phyloP scores from a whole-genome alignment of 805 yeast species.

The Starmerella apis region DNA sequence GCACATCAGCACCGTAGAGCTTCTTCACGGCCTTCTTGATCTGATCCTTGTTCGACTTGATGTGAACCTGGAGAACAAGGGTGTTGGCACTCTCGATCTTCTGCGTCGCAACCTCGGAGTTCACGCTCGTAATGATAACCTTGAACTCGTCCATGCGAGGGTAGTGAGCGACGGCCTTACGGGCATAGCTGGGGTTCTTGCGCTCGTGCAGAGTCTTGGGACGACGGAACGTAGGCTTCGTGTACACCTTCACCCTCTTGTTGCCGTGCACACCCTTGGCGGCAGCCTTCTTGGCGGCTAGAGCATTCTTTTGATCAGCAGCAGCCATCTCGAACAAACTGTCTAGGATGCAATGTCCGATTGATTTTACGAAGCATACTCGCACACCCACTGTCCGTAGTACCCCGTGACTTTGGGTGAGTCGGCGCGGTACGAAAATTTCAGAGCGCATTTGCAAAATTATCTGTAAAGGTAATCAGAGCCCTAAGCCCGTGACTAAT shows the following conservation, averaged over 20 bases:
- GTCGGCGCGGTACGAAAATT: neutral
- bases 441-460: neutral
- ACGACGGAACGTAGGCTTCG: constrained; percentile 87
- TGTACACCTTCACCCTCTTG: constrained; percentile 88
- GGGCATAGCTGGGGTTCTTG: constrained; percentile 89
- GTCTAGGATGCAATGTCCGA: constrained; percentile 3
- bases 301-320: constrained; percentile 57
- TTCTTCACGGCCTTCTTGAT: constrained; percentile 97
- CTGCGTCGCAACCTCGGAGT: constrained; percentile 98
- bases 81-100: constrained; percentile 99
- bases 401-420: constrained; percentile 4
- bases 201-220: constrained; percentile 95
- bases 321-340: constrained; percentile 25
- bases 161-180: constrained; percentile 95
- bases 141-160: constrained; percentile 94
- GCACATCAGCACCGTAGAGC: constrained; percentile 92
- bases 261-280: constrained; percentile 90
- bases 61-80: constrained; percentile 94
- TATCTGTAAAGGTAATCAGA: neutral
- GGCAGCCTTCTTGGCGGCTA: constrained; percentile 97
- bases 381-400: neutral
- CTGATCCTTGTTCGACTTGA: constrained; percentile 96
- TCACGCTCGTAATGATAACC: constrained; percentile 86
- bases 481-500: constrained; percentile 7
- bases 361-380: constrained; percentile 5